Base-by-base conservation (phyloP, 2,329 filamentous ascomycete species). In the Reticulascus tulasneorum region DNA sequence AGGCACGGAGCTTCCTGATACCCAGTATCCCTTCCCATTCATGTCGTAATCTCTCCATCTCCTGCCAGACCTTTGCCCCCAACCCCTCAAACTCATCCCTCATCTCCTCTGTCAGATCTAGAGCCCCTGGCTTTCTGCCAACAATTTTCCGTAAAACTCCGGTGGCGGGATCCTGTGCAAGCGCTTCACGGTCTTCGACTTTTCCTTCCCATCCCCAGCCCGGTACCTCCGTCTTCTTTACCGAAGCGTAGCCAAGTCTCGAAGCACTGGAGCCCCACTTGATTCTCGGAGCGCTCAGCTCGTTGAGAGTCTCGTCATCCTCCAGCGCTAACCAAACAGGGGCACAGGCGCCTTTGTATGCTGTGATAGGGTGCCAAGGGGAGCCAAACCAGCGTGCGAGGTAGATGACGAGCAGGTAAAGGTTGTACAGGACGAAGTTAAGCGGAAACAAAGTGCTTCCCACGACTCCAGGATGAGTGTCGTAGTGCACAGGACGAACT, bases 261-360 rank as follows among this genome's bases (percentile, higher is more conserved):
- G 82, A 74, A 8, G 74, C 75, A n/a, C 78, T 75, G 20, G 84
- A 85, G 4, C 91, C 91, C 91, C 91, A 97, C 65, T 97, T 97
- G 37, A 67, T 33, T 60, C 74, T 56, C 69, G 80, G 44, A 5
- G 70, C 75, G 19, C 54, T 67, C 23, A 70, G 56, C 3, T 65
- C 67, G 33, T 86, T 76, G 11, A 90, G 68, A 15, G 70, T 67
- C 12, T 75, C 73, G 39, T 83, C 74, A 7, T 78, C 66, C 15
- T 82, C 74, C 10, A 97, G 74, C 0, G 84, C 78, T 7, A 94
- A 64, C 84, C 86, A 96, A 17, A 84, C 82, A 6, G 86, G 76
- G 1, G 88, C 79, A 30, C 74, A 75, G 7, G 90, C 87, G 26
- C 84, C 90, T 15, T 76, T 73, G 64, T 95, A 94, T 1, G 82